Base-by-base conservation (phyloP, 2,329 filamentous ascomycete species). In the Juglanconis oblonga region DNA sequence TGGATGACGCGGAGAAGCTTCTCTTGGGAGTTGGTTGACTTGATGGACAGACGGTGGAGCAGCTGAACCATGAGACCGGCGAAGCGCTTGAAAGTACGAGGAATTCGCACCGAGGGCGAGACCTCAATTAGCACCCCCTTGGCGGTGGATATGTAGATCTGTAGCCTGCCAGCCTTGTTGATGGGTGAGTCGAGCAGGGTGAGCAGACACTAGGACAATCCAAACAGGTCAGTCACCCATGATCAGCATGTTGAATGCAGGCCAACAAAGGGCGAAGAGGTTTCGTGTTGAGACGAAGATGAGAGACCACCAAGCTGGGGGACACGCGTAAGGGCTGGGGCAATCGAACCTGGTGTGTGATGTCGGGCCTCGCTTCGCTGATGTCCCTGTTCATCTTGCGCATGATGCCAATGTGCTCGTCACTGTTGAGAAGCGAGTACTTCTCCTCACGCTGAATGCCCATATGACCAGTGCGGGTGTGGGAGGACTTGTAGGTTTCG, bases 351-450 rank as follows among this genome's bases (percentile, higher is more conserved):
- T 98, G 95, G 75, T 99, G 95, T 50, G 95, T 97, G 71, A 99
- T 99, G 76, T 99, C 95, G 49, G 95, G 95, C 68, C 95, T 87
- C 62, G 95, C 95, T 77, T 99, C 95, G 74, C 93, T 97, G 67
- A 99, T 98, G 74, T 99, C 95, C 68, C 95, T 86, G 74, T 96
- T 96, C 94, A 98, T 98, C 82, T 98, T 99, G 71, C 95, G 89
- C 92, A 99, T 97, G 66, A 98, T 90, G 64, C 95, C 95, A 68
- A 99, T 99, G 74, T 99, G 95, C 77, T 99, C 95, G 72, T 99
- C 95, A 76, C 93, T 97, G 82, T 99, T 99, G 71, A 99, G 87
- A 55, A 99, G 82, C 63, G 94, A 96, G 77, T 96, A 99, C 76
- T 98, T 98, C 74, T 97, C 94, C 70, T 97, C 93, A 55, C 90